phyloP scores from a whole-genome alignment of 805 yeast genomes.

The Zygosaccharomyces bailii region DNA sequence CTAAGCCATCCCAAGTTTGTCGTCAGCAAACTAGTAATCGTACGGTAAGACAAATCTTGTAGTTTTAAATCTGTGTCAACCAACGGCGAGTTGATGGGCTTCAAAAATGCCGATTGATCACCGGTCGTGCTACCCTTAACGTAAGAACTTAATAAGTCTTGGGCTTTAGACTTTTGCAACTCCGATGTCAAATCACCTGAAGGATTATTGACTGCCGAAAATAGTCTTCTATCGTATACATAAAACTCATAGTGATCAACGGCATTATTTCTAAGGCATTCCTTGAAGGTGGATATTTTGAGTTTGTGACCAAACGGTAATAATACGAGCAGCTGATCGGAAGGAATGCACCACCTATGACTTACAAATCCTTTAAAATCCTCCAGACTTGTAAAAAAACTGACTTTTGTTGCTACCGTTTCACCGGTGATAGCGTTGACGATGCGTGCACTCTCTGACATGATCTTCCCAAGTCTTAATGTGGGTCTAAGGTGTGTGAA shows the following conservation, averaged over 20 bases:
- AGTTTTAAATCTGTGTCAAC: constrained; percentile 21
- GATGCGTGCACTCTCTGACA: constrained; percentile 18
- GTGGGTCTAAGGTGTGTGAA: background rate
- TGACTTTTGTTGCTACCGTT: constrained; percentile 36
- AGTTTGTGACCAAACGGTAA: constrained; percentile 65
- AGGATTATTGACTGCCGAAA: constrained; percentile 37
- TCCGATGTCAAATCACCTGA: background rate
- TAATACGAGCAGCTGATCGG: constrained; percentile 46
- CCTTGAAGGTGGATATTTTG: constrained; percentile 41
- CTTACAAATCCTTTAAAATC: constrained; percentile 42
- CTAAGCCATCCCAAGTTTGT: constrained; percentile 52
- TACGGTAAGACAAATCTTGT: constrained; percentile 17
- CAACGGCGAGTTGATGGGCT: constrained; percentile 40
- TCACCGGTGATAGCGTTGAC: constrained; percentile 47
- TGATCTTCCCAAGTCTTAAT: constrained; percentile 5
- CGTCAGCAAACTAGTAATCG: constrained; percentile 39
- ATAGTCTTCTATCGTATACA: constrained; percentile 60
- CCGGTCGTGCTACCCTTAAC: constrained; percentile 6
- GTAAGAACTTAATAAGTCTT: constrained; percentile 2
- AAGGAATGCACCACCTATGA: constrained; percentile 41
- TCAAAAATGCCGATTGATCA: constrained; percentile 21
- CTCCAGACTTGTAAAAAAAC: constrained; percentile 41
- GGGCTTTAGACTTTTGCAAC: background rate
- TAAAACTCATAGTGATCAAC: constrained; percentile 51
- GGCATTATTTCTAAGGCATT: constrained; percentile 11